Percentiles rank a stretch among this genome's conserved stretches.
Evolutionary conservation across 352 stramenopile genomes (phyloP).

Genomic region (Globisporangium recalcitrans): DNA sequence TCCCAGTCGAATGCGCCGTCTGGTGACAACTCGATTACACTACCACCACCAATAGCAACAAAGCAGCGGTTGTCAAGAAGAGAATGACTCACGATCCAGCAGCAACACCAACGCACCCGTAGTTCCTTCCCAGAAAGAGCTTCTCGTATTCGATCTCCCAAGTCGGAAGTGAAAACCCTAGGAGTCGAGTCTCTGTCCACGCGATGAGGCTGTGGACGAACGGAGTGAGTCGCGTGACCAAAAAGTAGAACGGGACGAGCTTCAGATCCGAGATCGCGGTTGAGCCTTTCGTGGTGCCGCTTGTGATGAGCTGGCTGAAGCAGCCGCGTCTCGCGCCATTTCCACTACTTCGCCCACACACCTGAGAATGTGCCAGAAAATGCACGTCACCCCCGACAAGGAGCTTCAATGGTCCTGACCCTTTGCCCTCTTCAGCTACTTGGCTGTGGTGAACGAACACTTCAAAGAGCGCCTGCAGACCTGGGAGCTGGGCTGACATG

Average conservation of each 20-base stretch:
- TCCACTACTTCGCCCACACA: slow-evolving; percentile 24
- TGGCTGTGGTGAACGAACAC: slow-evolving; percentile 30
- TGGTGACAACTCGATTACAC: slow-evolving; percentile 27
- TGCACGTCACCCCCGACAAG: slow-evolving; percentile 66
- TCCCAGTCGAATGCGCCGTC: slow-evolving; percentile 30
- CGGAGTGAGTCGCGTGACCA: slow-evolving; percentile 37
- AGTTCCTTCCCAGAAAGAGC: slow-evolving; percentile 61
- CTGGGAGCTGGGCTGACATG: slow-evolving; percentile 24
- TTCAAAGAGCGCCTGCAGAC: slow-evolving; percentile 31
- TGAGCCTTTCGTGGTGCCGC: slow-evolving; percentile 51
- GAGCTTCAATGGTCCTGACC: slow-evolving; percentile 20
- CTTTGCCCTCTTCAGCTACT: not conserved
- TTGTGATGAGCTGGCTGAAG: slow-evolving; percentile 64
- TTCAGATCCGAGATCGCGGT: slow-evolving; percentile 52
- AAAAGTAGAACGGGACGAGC: slow-evolving; percentile 49
- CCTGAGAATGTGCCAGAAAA: slow-evolving; percentile 40
- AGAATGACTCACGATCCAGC: too few species aligned
- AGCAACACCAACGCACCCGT: slow-evolving; percentile 30
- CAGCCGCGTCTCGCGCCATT: slow-evolving; percentile 16
- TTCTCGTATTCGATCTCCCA: slow-evolving; percentile 36
- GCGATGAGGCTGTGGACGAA: slow-evolving; percentile 19
- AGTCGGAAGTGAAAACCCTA: slow-evolving; percentile 7
- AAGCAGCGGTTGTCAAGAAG: not conserved
- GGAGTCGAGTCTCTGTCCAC: slow-evolving; percentile 17
- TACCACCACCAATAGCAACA: slow-evolving; percentile 8